Evolutionary conservation across 192 early-diverging fungal genomes (phyloP).

Genomic region (Entomortierella parvispora): DNA sequence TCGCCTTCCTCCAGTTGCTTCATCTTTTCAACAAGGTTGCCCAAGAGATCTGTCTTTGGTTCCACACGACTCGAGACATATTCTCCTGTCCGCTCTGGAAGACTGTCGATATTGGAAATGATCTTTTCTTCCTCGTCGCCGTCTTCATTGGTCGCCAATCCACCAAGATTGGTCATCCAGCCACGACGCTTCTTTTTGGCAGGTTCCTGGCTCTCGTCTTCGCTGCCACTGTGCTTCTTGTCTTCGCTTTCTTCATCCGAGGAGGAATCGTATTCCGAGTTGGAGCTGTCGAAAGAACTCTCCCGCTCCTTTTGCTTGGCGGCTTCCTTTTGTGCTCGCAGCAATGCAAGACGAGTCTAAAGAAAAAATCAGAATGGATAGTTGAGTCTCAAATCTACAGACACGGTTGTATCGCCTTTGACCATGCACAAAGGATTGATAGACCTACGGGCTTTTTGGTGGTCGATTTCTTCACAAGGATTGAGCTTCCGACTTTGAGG

Average conservation of each 20-base stretch:
- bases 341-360: slow-evolving; percentile 41
- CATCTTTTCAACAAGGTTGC: slow-evolving; percentile 24
- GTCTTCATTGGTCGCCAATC: slow-evolving; percentile 30
- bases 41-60: slow-evolving; percentile 36
- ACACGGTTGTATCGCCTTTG: too few relatives aligned
- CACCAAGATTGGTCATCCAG: slow-evolving; percentile 51
- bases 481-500: slow-evolving; percentile 55
- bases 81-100: slow-evolving; percentile 29
- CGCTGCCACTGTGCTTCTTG: slow-evolving; percentile 59
- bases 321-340: slow-evolving; percentile 58
- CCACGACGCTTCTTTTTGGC: slow-evolving; percentile 48
- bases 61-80: slow-evolving; percentile 44
- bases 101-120: slow-evolving; percentile 40
- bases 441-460: slow-evolving; percentile 58
- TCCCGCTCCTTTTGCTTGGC: slow-evolving; percentile 64
- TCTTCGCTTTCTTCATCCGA: slow-evolving; percentile 49
- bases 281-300: slow-evolving; percentile 80
- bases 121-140: slow-evolving; percentile 33
- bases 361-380: not conserved
- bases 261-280: slow-evolving; percentile 65
- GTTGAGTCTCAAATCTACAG: too few relatives aligned
- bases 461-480: slow-evolving; percentile 55
- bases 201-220: slow-evolving; percentile 43
- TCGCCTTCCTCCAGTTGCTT: slow-evolving; percentile 25
- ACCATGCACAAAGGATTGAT: too few relatives aligned